These are phyloP conservation scores for Phialocephala subalpina DNA, from an alignment of 2,329 filamentous ascomycete species.

Conservation along the genomic window DNA sequence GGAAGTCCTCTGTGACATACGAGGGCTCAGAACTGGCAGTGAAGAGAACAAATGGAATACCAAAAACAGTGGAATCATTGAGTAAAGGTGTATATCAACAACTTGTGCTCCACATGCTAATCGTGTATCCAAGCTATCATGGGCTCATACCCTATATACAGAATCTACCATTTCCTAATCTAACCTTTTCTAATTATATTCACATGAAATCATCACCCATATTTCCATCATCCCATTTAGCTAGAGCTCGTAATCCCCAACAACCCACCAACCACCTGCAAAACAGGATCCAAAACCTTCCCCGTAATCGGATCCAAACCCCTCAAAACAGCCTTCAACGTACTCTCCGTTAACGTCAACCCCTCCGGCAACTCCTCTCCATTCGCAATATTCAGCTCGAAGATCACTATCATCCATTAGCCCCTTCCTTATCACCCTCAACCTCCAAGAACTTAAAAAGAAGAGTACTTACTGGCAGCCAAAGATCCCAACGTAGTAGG, in stretches of 20 bases:
- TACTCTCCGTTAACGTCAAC: constrained; percentile 10
- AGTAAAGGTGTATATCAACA: too few relatives aligned
- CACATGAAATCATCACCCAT: background rate
- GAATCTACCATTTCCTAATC: background rate
- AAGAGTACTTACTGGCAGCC: constrained; percentile 9
- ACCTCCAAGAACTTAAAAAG: too few relatives aligned
- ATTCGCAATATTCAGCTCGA: constrained; percentile 14
- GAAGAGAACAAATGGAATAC: too few relatives aligned
- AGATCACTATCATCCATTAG: constrained; percentile 14
- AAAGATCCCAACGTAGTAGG: constrained; percentile 11
- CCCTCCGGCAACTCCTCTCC: constrained; percentile 20
- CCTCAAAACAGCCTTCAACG: constrained; percentile 16
- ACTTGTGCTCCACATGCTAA: too few relatives aligned
- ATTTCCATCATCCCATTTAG: background rate
- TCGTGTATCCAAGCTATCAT: too few relatives aligned
- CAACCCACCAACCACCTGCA: constrained; percentile 1
- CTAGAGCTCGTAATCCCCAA: background rate
- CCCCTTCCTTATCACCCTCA: background rate
- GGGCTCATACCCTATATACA: background rate
- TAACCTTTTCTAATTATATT: background rate
- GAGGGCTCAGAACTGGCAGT: too few relatives aligned
- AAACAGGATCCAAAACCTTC: constrained; percentile 4
- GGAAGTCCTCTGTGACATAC: too few relatives aligned
- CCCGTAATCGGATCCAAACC: constrained; percentile 10
- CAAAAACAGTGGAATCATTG: too few relatives aligned